Evolutionary conservation across 2,329 filamentous ascomycete species (phyloP).

Genomic region (Phoma sp.): DNA sequence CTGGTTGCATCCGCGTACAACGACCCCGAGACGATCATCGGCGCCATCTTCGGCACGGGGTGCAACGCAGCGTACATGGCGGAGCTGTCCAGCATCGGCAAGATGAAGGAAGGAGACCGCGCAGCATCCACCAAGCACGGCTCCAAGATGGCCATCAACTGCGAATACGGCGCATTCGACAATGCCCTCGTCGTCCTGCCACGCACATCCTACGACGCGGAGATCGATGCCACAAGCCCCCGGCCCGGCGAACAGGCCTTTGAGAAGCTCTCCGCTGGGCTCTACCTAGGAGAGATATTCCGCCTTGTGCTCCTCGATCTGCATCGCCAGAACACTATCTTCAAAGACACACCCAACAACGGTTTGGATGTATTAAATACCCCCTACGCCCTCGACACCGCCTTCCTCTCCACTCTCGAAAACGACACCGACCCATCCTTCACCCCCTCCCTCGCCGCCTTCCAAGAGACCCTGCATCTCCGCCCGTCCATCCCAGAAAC

Average conservation of each 20-base stretch:
- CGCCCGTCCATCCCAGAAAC: constrained; percentile 33
- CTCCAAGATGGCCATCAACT: constrained; percentile 83
- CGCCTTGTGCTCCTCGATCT: constrained; percentile 53
- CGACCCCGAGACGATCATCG: constrained; percentile 81
- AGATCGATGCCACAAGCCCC: constrained; percentile 53
- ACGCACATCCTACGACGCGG: constrained; percentile 68
- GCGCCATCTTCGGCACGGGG: constrained; percentile 92
- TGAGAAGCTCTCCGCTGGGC: constrained; percentile 54
- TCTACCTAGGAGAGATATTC: constrained; percentile 55
- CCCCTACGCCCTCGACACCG: constrained; percentile 84
- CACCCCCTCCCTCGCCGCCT: constrained; percentile 29
- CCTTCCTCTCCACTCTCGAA: constrained; percentile 87
- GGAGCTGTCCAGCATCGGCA: constrained; percentile 78
- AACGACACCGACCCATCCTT: constrained; percentile 54
- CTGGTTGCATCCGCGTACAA: constrained; percentile 90
- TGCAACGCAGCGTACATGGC: constrained; percentile 97
- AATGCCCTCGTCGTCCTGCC: constrained; percentile 90
- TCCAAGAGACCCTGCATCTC: constrained; percentile 28
- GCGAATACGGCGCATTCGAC: constrained; percentile 96
- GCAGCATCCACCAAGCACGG: background rate
- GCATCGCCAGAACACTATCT: constrained; percentile 76
- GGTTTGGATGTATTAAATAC: constrained; percentile 66
- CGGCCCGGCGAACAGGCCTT: constrained; percentile 54
- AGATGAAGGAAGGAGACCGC: constrained; percentile 57
- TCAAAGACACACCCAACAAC: constrained; percentile 69